Base-by-base conservation (phyloP, 2,329 filamentous ascomycete genomes). In the Stemphylium vesicarium region DNA sequence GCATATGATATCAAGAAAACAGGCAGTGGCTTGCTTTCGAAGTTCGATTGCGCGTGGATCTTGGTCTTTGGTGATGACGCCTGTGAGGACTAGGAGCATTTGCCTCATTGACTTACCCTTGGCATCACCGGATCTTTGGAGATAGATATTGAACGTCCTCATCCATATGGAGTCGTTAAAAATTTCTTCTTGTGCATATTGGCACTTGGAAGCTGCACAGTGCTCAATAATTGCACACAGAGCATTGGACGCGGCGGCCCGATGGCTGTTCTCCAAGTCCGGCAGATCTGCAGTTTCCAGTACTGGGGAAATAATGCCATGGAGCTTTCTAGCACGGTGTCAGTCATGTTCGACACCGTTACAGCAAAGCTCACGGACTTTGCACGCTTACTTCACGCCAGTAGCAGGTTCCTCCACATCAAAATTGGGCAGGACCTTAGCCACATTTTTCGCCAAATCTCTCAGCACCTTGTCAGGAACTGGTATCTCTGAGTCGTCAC, bases 1-100 rank as follows among this genome's bases (percentile, higher is more conserved):
- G 18, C 82, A 80, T 37, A 90, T 81, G 12, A 88, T 84, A 1
- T 83, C 81, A 13, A 89, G 66, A 6, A 87, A 79, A 4, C 77
- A 82, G 22, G 52, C 47, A 18, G 65, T 57, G 29, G 72, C 68
- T 36, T 62, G 54, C 22, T 68, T 50, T 32, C 71, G 62, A 15
- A 77, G 64, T 20, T 69, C 48, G 3, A 49, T 20, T 12, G 69
- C 64, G 18, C 62, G 62, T 33, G 51, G 41, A 37, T 50, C 66
- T 44, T 57, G 51, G 31, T 65, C 56, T 59, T 73, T 69, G 41
- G 68, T 59, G 13, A 81, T 56, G 8, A 75, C 67, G 39, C 64
- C 64, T 7, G 75, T 76, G 10, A 81, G 65, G 11, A 76, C 73
- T 12, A 72, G 48, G 12, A 82, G 66, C n/a, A 81, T 65, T 54